Evolutionary conservation across 768 basidiomycete genomes (phyloP).

Genomic region (Neoboletus subvelutipes): DNA sequence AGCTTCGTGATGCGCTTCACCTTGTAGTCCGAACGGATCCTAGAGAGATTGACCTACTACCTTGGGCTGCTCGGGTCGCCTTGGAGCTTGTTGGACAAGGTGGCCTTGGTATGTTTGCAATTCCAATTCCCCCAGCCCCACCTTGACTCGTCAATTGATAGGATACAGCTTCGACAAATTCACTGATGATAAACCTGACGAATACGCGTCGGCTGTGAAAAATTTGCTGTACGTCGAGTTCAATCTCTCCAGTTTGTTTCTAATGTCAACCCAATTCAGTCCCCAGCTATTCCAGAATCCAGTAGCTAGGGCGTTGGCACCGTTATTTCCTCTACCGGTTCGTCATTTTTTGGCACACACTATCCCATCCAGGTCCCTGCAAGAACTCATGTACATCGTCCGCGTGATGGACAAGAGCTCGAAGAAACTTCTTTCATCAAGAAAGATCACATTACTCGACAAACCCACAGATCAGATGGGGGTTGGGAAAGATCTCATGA

Average conservation of each 20-base stretch:
- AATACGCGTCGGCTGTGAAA: constrained; percentile 3
- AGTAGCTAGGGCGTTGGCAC: background rate
- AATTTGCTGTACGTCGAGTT: background rate
- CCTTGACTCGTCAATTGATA: background rate
- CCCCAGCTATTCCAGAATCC: constrained; percentile 1
- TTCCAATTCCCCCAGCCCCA: background rate
- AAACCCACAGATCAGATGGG: background rate
- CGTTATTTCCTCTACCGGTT: background rate
- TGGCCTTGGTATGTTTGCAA: background rate
- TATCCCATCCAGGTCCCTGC: background rate
- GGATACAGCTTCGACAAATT: constrained; percentile 8
- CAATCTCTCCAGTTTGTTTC: background rate
- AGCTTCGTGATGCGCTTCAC: constrained; percentile 1
- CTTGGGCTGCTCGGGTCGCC: constrained; percentile 1
- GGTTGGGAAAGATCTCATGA: background rate
- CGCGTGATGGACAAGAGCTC: constrained; percentile 1
- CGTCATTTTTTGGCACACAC: constrained; percentile 1
- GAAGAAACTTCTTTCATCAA: constrained; percentile 1
- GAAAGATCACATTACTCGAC: background rate
- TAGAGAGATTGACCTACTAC: background rate
- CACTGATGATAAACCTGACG: constrained; percentile 1
- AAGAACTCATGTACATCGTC: background rate
- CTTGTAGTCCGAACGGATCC: background rate
- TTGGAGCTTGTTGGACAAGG: constrained; percentile 4
- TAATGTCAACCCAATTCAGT: background rate